Evolutionary conservation across 805 yeast species (phyloP), one percentile per base, ranked within the genome.

Genomic region (Wickerhamomyces kurtzmanii): DNA sequence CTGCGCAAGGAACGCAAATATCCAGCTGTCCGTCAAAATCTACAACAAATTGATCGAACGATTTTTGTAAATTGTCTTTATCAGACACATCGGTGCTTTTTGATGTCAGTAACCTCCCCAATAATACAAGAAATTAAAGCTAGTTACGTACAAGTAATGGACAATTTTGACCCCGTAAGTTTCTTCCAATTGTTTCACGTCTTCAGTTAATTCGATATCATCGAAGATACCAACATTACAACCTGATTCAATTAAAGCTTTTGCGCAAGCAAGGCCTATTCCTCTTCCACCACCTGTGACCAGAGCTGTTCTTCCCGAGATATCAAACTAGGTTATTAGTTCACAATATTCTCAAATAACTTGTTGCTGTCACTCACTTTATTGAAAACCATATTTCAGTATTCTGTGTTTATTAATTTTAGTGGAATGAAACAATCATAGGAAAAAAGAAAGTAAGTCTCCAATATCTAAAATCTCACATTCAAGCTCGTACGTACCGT

Each of bases 211-310:
- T 26, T 31, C 36, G 4, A 33, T 27, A 12, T 30, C 26, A 26
- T 30, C 42, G 15, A 36, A 31, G 6, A 31, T 31, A 9, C 30
- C 39, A 13, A 39, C 43, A 25, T 39, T 31, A 15, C 37, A 34
- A 6, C 40, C 39, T 4, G 39, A 31, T 24, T 36, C 43, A 23
- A 36, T 34, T 15, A 38, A 20, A 2, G 35, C 43, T 18, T 24
- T 30, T 4, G 43, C 37, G 24, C 38, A 36, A 4, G 36, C 43
- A 8, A 36, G 26, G 6, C 43, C 40, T 16, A 36, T 39, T 12
- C 41, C 42, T 24, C 42, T 26, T 3, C 35, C 39, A 6, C 37
- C 42, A 15, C 39, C 42, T 5, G 37, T 38, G 19, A 38, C 37
- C 9, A 38, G 15, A 3, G 42, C 42, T 5, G 42, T 38, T 25